These are phyloP conservation scores for Danielozyma ontarioensis DNA, from an alignment of 805 yeast genomes.

Conservation along the genomic window DNA sequence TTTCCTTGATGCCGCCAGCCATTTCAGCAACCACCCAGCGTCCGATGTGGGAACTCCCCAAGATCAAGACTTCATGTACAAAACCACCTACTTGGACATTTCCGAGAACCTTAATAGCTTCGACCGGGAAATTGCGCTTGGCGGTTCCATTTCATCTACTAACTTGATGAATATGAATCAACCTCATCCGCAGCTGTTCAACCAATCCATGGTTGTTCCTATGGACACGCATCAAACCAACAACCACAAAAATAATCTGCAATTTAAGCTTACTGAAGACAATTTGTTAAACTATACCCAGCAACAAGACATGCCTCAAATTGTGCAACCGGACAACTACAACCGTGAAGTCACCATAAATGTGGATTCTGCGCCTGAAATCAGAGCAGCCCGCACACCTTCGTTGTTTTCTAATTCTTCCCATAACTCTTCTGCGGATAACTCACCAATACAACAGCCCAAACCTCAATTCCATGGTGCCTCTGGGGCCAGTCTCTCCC, in stretches of 20 bases:
- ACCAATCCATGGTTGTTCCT: not conserved
- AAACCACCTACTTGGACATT: not conserved
- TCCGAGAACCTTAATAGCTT: conserved; percentile 12
- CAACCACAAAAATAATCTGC: not conserved
- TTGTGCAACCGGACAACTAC: not conserved
- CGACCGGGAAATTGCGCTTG: conserved; percentile 33
- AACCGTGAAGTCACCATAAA: not conserved
- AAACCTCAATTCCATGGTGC: conserved; percentile 4
- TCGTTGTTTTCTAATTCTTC: conserved; percentile 52
- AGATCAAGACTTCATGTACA: conserved; percentile 5
- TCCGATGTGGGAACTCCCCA: conserved; percentile 1
- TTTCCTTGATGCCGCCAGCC: conserved; percentile 31
- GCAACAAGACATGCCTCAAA: not conserved
- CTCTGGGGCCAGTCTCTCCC: conserved; percentile 5
- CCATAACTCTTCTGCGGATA: conserved; percentile 24
- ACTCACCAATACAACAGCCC: conserved; percentile 29
- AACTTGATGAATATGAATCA: conserved; percentile 17
- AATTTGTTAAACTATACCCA: conserved; percentile 12
- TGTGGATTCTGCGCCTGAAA: conserved; percentile 27
- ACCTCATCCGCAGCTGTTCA: conserved; percentile 2
- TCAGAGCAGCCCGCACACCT: conserved; percentile 42
- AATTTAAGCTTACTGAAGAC: conserved; percentile 9
- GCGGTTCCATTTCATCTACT: conserved; percentile 33
- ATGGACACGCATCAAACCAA: too few species aligned
- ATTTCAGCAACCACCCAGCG: conserved; percentile 16